Conservation (phyloP, 2,329 filamentous ascomycete genomes). For the Fusarium torulosum region DNA sequence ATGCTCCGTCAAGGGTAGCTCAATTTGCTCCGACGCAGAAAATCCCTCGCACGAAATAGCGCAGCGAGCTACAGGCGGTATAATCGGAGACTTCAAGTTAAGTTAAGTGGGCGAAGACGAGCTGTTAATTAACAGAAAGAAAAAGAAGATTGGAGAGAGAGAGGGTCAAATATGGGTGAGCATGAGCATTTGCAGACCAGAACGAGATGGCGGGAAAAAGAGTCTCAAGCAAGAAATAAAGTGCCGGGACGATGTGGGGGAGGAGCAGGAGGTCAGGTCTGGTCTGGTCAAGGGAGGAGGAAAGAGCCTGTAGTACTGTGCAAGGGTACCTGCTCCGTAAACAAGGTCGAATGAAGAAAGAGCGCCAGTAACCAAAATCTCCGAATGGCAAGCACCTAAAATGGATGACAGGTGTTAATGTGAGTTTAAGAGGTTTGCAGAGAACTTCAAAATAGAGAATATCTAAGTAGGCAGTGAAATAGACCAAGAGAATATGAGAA, state of each 20-base stretch:
- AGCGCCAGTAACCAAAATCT: neutral
- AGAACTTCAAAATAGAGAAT: neutral
- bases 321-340: too few species aligned
- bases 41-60: conserved; percentile 31
- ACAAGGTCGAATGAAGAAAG: too few species aligned
- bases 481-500: conserved; percentile 9
- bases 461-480: neutral
- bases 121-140: conserved; percentile 3
- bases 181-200: conserved; percentile 4
- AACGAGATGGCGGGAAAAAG: conserved; percentile 31
- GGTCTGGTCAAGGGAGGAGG: conserved; percentile 9
- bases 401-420: neutral
- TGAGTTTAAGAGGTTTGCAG: neutral
- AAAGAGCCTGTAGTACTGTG: conserved; percentile 4
- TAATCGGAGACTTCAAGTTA: conserved; percentile 6
- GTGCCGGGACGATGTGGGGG: conserved; percentile 42
- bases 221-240: conserved; percentile 29
- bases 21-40: conserved; percentile 21
- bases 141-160: conserved; percentile 20
- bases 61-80: conserved; percentile 14
- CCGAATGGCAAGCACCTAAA: neutral
- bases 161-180: conserved; percentile 25
- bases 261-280: neutral
- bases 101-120: conserved; percentile 5
- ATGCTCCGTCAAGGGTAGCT: conserved; percentile 14